Evolutionary conservation across 108 stramenopile species (phyloP), one percentile per base, ranked within the genome.

Genomic region (Cyclotella atomus): DNA sequence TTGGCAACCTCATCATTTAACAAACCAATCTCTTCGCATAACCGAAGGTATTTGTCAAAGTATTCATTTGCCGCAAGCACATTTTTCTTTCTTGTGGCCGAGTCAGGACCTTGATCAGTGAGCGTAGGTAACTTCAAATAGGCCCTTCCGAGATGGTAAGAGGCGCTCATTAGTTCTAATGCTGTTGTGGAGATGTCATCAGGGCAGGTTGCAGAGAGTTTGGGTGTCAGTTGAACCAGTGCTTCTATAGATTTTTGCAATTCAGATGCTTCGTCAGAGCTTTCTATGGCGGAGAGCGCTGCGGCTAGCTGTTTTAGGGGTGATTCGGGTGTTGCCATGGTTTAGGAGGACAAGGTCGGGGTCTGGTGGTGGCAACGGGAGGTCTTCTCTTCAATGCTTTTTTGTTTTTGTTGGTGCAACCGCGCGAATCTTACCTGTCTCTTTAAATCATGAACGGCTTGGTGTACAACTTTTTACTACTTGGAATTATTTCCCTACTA

Each of bases 131-230:
- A 5, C 49, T 59, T 59, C 16, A 59, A 33, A 59, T 59, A 23
- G 3, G 56, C 56, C 33, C 56, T 12, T 33, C 56, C 56, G n/a
- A 59, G 29, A 59, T 59, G 56, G 33, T 34, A 59, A 3, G 56
- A 23, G 6, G 33, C 29, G 32, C 21, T 30, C 7, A 59, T 2
- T 8, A 59, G 10, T 59, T 59, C 28, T 15, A 59, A 30, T 14
- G 28, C 15, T 15, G 56, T n/a, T 0, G 56, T 59, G 32, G 56
- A 59, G 19, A 59, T 59, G 30, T 33, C 56, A 30, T 59, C 56
- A 30, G 33, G 30, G 56, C 14, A 59, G 1, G 56, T 6, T n/a
- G 21, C 32, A 23, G 17, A 14, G 2, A 23, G 52, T 52, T 52
- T 52, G 52, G n/a, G 52, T 6, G 52, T 24, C 21, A 52, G 52